Evolutionary conservation across 2,329 filamentous ascomycete species (phyloP).

Genomic region (Coleophoma crateriformis): DNA sequence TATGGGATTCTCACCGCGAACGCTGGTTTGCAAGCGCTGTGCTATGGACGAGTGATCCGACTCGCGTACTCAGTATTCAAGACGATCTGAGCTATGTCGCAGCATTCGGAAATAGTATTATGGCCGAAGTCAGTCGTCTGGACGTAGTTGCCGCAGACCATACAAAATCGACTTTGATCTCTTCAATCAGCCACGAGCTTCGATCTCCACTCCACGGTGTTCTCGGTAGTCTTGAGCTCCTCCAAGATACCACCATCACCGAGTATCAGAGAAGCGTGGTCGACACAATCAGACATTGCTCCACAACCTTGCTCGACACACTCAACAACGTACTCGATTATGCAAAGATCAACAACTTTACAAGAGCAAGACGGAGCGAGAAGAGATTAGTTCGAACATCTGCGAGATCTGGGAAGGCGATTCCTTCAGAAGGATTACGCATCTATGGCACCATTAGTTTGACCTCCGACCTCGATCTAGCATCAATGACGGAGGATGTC

Average conservation of each 20-base stretch:
- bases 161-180: conserved; percentile 46
- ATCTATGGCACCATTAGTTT: neutral
- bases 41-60: conserved; percentile 38
- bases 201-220: conserved; percentile 57
- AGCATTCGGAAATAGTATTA: conserved; percentile 48
- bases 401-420: neutral
- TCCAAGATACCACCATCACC: conserved; percentile 44
- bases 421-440: neutral
- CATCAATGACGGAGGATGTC: neutral
- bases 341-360: conserved; percentile 18
- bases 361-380: neutral
- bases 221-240: conserved; percentile 44
- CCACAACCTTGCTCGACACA: conserved; percentile 45
- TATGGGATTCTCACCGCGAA: conserved; percentile 40
- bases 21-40: conserved; percentile 45
- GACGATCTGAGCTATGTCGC: conserved; percentile 45
- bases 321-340: conserved; percentile 45
- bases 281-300: conserved; percentile 43
- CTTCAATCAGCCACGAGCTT: conserved; percentile 56
- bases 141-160: conserved; percentile 31
- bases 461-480: neutral
- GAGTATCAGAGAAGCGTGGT: conserved; percentile 41
- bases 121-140: conserved; percentile 48
- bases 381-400: neutral
- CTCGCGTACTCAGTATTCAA: conserved; percentile 36